Evolutionary conservation across 1,284 basidiomycete genomes (phyloP).

Genomic region (Cystobasidiaceae sp.): DNA sequence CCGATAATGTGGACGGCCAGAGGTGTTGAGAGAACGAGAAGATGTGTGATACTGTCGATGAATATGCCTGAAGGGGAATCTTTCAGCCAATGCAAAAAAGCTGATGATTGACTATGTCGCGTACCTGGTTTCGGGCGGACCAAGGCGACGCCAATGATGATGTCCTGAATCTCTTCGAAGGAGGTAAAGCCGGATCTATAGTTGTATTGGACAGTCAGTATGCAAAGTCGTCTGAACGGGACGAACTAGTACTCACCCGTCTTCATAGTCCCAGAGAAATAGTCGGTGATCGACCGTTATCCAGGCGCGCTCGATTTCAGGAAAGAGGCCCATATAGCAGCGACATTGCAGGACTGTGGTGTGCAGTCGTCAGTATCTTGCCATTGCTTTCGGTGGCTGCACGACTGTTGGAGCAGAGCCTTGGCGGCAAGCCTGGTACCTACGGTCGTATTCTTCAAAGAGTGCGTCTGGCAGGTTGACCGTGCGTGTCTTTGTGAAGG

Average conservation of each 20-base stretch:
- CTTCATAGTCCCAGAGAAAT: slow-evolving; percentile 93
- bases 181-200: slow-evolving; percentile 73
- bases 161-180: slow-evolving; percentile 84
- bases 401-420: slow-evolving; percentile 51
- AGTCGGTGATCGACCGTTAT: slow-evolving; percentile 91
- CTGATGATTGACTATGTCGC: slow-evolving; percentile 43
- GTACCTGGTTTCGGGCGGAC: slow-evolving; percentile 43
- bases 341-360: not conserved
- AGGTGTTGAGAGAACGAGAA: slow-evolving; percentile 87
- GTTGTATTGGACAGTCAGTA: slow-evolving; percentile 16
- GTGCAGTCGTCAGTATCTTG: not conserved
- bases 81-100: slow-evolving; percentile 44
- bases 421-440: slow-evolving; percentile 35
- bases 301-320: slow-evolving; percentile 92
- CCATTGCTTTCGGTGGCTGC: slow-evolving; percentile 55
- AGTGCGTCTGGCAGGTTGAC: slow-evolving; percentile 73
- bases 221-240: not conserved
- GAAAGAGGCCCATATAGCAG: slow-evolving; percentile 74
- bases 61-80: slow-evolving; percentile 59
- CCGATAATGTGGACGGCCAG: slow-evolving; percentile 79
- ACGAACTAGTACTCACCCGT: slow-evolving; percentile 59
- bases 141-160: slow-evolving; percentile 62
- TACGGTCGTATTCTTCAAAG: slow-evolving; percentile 74
- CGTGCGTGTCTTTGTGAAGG: slow-evolving; percentile 71
- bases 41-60: slow-evolving; percentile 81